Evolutionary conservation across 1,139 yeast genomes (phyloP).

Genomic region (Meyerozyma sp.): DNA sequence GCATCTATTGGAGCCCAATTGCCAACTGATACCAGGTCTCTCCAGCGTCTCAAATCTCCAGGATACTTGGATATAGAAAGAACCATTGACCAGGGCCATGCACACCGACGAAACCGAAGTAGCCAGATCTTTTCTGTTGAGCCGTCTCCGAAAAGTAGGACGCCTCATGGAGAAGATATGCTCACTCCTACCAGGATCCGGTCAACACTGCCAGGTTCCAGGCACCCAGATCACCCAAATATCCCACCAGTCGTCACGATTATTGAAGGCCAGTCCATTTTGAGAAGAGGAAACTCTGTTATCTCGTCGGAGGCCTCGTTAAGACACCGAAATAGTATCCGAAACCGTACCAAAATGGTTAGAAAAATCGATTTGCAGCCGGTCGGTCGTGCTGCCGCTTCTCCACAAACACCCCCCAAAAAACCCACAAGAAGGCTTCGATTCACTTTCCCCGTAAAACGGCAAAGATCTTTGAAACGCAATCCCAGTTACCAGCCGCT

Average conservation of each 20-base stretch:
- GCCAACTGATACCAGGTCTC: slow-evolving; percentile 1
- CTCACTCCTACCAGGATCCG: background rate
- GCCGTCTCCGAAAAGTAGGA: background rate
- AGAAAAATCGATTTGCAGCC: slow-evolving; percentile 15
- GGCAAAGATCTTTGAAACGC: slow-evolving; percentile 30
- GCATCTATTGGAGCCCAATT: background rate
- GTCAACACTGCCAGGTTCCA: background rate
- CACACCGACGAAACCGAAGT: background rate
- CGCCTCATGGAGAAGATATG: slow-evolving; percentile 1
- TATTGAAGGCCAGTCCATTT: slow-evolving; percentile 16
- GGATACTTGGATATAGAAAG: slow-evolving; percentile 12
- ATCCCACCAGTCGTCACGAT: slow-evolving; percentile 18
- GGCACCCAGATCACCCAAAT: background rate
- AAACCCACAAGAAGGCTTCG: slow-evolving; percentile 5
- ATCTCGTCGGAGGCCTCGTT: slow-evolving; percentile 28
- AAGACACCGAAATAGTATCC: slow-evolving; percentile 25
- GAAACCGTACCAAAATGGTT: slow-evolving; percentile 26
- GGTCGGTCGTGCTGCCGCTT: background rate
- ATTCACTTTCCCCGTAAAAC: slow-evolving; percentile 31
- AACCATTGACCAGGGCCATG: slow-evolving; percentile 4
- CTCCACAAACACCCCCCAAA: background rate
- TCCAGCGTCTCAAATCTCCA: slow-evolving; percentile 2
- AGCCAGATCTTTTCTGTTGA: background rate
- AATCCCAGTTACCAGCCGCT: slow-evolving; percentile 4
- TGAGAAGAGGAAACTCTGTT: slow-evolving; percentile 24